Evolutionary conservation across 129 eudicot species (phyloP).

Genomic region (Daucus carota): DNA sequence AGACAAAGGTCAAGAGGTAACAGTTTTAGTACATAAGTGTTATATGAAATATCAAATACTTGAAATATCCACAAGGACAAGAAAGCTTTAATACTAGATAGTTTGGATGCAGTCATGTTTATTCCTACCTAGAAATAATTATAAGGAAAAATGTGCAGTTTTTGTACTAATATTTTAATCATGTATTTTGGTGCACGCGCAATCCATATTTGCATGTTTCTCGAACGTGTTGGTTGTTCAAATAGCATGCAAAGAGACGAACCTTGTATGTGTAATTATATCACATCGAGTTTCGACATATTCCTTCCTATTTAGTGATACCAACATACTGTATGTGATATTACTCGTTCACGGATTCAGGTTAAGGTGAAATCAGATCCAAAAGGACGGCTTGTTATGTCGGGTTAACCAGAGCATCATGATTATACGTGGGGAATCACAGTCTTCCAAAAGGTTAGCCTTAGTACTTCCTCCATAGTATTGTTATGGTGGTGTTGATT

Average conservation of each 20-base stretch:
- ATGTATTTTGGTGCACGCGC: not conserved
- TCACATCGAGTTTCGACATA: too few relatives aligned
- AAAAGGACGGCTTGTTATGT: slow-evolving; percentile 75
- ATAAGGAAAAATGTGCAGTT: not conserved
- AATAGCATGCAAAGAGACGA: too few relatives aligned
- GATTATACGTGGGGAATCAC: slow-evolving; percentile 96
- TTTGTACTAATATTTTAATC: not conserved
- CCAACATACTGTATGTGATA: not conserved
- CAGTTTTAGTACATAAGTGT: too few relatives aligned
- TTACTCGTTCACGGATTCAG: slow-evolving; percentile 29
- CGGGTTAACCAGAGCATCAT: slow-evolving; percentile 89
- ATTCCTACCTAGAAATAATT: not conserved
- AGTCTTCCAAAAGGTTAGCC: slow-evolving; percentile 66
- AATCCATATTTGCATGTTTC: not conserved
- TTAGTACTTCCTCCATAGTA: not conserved
- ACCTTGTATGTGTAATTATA: too few relatives aligned
- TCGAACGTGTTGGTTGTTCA: not conserved
- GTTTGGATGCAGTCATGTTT: not conserved
- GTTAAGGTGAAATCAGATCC: slow-evolving; percentile 90
- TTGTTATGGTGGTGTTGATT: too few relatives aligned
- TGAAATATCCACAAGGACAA: not conserved
- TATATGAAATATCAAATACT: not conserved
- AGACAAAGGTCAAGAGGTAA: not conserved
- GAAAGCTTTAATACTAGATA: not conserved
- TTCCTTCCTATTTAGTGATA: not conserved